A percentile compares a stretch with the other conserved stretches of the same genome.
Evolutionary conservation across 805 yeast species (phyloP).

Genomic region (Starmerella khaoyaiensis): DNA sequence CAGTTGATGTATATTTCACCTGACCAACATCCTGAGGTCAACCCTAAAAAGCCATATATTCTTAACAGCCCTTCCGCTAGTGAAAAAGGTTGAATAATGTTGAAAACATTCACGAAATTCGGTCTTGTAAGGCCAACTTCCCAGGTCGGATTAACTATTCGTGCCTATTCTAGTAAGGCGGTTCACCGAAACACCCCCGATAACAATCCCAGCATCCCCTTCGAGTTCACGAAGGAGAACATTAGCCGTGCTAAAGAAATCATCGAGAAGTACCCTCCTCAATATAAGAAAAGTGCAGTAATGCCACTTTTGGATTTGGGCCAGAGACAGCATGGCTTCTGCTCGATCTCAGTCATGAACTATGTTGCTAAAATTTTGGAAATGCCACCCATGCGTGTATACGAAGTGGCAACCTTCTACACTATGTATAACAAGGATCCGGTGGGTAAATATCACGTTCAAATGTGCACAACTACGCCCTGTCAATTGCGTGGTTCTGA

Average conservation of each 20-base stretch:
- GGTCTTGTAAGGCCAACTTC: neutral
- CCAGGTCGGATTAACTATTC: too few species aligned
- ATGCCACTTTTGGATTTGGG: constrained; percentile 82
- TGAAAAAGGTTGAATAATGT: neutral
- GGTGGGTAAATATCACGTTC: constrained; percentile 72
- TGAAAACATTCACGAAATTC: neutral
- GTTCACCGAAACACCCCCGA: constrained; percentile 63
- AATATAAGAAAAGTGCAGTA: constrained; percentile 75
- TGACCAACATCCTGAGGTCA: neutral
- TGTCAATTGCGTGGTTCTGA: constrained; percentile 78
- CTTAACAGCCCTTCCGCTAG: neutral
- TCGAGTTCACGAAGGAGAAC: constrained; percentile 60
- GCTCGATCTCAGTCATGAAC: constrained; percentile 79
- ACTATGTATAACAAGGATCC: constrained; percentile 83
- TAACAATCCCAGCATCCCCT: constrained; percentile 55
- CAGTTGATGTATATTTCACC: neutral
- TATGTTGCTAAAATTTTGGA: constrained; percentile 73
- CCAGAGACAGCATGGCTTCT: constrained; percentile 76
- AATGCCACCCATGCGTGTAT: constrained; percentile 90
- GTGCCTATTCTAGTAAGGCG: constrained; percentile 12
- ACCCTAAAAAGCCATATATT: neutral
- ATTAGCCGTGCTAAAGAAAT: constrained; percentile 54
- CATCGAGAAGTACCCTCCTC: constrained; percentile 69
- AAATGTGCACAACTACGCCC: constrained; percentile 82
- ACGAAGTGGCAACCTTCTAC: constrained; percentile 83